phyloP scores from a whole-genome alignment of 1,139 yeast genomes.

The Hemisphaericaspora xylofermentans region DNA sequence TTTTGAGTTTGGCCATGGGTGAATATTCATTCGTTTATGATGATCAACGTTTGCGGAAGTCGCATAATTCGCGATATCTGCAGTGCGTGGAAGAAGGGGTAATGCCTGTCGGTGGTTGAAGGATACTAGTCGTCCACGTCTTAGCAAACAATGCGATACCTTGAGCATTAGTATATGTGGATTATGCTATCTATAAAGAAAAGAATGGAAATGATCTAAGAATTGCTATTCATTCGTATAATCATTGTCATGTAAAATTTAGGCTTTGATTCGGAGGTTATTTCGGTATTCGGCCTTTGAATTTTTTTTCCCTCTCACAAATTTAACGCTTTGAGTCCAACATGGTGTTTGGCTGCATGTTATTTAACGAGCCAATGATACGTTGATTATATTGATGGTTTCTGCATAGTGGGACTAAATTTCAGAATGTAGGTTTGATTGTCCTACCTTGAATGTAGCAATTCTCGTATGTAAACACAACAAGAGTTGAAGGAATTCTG shows the following conservation, averaged over 20 bases:
- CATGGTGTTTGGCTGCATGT: background rate
- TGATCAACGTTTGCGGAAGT: conserved; percentile 11
- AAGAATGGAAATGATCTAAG: background rate
- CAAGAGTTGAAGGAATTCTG: too few species aligned
- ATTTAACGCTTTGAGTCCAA: background rate
- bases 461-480: too few species aligned
- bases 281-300: conserved; percentile 1
- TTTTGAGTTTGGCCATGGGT: conserved; percentile 57
- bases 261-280: too few species aligned
- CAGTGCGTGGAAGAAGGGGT: background rate
- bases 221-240: too few species aligned
- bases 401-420: too few species aligned
- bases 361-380: background rate
- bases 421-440: too few species aligned
- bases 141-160: background rate
- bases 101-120: background rate
- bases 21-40: conserved; percentile 16
- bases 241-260: background rate
- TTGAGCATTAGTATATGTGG: background rate
- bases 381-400: too few species aligned
- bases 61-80: background rate
- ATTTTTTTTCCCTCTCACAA: background rate
- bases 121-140: background rate
- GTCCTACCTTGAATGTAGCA: too few species aligned
- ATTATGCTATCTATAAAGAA: background rate